Percentiles rank a stretch among this genome's conserved stretches.
phyloP scores from a whole-genome alignment of 1,284 basidiomycete genomes.

The Peniophora sp. region DNA sequence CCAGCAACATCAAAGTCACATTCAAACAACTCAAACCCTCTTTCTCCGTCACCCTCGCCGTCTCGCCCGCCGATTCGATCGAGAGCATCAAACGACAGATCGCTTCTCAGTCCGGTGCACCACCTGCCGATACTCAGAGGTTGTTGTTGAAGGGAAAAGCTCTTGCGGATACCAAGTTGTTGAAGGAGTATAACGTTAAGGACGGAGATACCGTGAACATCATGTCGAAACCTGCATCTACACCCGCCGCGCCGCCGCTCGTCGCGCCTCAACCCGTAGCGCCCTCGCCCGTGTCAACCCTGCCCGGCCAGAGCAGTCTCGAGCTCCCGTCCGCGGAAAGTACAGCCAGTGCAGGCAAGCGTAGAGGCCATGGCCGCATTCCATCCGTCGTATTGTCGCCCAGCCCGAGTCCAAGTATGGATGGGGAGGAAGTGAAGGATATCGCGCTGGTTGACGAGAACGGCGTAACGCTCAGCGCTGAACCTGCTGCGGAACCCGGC shows the following conservation, averaged over 20 bases:
- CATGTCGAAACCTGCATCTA: conserved; percentile 70
- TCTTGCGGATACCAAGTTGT: conserved; percentile 75
- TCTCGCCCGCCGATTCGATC: conserved; percentile 74
- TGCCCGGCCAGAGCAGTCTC: conserved; percentile 11
- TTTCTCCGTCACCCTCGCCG: conserved; percentile 61
- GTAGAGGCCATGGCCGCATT: conserved; percentile 45
- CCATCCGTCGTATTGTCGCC: conserved; percentile 71
- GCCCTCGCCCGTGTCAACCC: conserved; percentile 6
- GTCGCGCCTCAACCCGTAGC: conserved; percentile 12
- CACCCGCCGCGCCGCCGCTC: conserved; percentile 24
- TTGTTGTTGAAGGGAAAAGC: conserved; percentile 90
- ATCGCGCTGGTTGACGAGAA: conserved; percentile 61
- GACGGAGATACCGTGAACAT: conserved; percentile 77
- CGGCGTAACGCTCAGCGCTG: conserved; percentile 33
- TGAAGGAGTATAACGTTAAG: conserved; percentile 82
- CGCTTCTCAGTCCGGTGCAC: conserved; percentile 52
- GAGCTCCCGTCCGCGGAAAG: conserved; percentile 16
- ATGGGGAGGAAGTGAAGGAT: conserved; percentile 43
- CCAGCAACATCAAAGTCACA: conserved; percentile 46
- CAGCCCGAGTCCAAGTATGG: conserved; percentile 57
- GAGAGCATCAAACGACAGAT: conserved; percentile 69
- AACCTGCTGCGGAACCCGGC: conserved; percentile 32
- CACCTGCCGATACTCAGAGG: conserved; percentile 70
- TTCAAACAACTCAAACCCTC: conserved; percentile 89
- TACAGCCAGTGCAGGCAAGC: conserved; percentile 9